Evolutionary conservation across 2,329 filamentous ascomycete species (phyloP), one percentile per base, ranked within the genome.

Genomic region (Sporothrix schenckii): DNA sequence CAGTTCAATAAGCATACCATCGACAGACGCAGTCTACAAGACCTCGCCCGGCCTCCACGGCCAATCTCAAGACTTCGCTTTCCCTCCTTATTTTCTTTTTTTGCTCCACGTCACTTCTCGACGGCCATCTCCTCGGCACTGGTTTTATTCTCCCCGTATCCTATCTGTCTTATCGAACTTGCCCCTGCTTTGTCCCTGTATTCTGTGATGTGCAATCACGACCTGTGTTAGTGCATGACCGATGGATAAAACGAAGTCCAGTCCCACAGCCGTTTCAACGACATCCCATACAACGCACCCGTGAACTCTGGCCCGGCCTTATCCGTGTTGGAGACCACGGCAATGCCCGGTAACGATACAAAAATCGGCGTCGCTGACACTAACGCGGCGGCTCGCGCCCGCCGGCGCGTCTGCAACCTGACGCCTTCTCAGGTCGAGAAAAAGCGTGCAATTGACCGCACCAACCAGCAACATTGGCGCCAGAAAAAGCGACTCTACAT

Each of bases 401-500:
- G 69, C 16, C 66, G 66, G 5, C 66, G 69, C 13, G 66, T 71
- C 24, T 56, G 56, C 67, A 90, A 91, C 75, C 84, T 90, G 77
- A 92, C 90, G 1, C 88, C 90, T 49, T 91, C 93, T 76, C 89
- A 93, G 79, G 82, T 93, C 66, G 87, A 88, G 71, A 91, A 92
- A 78, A 88, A 88, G 77, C 81, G 86, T 70, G 85, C 85, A 44
- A 88, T 71, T 19, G 69, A 71, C 66, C 66, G 66, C 13, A 52
- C 69, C 24, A 71, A 71, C 39, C 69, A 69, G 58, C 58, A 71
- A 41, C 69, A 71, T 19, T 71, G 69, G 66, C 69, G 66, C 7
- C 69, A 66, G 50, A 65, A 68, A 21, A 71, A 71, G 41, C 24
- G 66, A 16, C 34, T 63, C 1, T 68, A 68, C 39, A 65, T 71